Evolutionary conservation across 1,139 yeast species (phyloP), one percentile per base, ranked within the genome.

Genomic region (Suhomyces maxii): DNA sequence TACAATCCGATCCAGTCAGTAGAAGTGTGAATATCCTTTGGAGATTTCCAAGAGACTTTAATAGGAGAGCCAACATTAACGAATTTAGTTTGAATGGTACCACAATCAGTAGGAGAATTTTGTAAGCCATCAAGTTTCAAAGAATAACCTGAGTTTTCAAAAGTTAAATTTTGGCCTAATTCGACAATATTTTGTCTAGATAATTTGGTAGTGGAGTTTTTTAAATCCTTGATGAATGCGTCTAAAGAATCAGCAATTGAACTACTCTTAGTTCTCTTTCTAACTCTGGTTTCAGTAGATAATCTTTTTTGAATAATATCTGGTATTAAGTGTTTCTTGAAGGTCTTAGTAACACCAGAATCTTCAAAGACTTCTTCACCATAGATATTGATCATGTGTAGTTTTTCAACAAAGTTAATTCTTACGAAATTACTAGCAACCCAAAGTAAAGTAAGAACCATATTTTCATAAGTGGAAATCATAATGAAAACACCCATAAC

Each of bases 1-100:
- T 88, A 89, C 40, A 88, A 67, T 0, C 95, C 96, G 53, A 88
- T 78, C 96, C 96, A 88, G 60, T 87, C 95, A 41, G 72, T 74
- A 1, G 58, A 37, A 4, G 72, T 64, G 45, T 71, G 74, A 44
- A 70, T 74, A 13, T 63, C 62, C 7, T 63, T 63, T 8, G 89
- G 89, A 0, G 85, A 71, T 32, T 67, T 65, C 85, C 89, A 87
- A 26, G 66, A 60, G 9, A 86, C 77, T 18, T 63, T 63, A 31
- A 89, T 76, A 4, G 88, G 81, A 14, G 73, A 64, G 2, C 91
- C 86, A 47, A 82, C 58, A 11, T 57, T 58, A 2, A 63, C 53
- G 42, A 51, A 68, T 34, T 65, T 66, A 28, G 67, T 57, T 41
- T 55, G 47, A 14, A 42, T 39, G 8, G 45, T 33, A 9, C 44